These are phyloP conservation scores for Gossypium lobatum DNA, from an alignment of 441 rosid genomes.

Conservation along the genomic window DNA sequence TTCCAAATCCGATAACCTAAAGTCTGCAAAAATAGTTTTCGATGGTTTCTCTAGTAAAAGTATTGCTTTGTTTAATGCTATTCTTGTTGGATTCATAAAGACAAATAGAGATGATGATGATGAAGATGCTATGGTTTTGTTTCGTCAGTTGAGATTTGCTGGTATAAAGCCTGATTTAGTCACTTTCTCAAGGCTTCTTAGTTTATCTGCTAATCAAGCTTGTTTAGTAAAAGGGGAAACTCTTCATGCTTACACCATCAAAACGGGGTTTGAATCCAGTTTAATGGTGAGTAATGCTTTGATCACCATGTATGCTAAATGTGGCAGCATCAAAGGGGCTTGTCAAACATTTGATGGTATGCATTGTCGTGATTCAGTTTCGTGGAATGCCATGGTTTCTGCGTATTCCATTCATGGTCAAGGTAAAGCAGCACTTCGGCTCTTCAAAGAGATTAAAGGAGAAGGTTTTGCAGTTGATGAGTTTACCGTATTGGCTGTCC, in stretches of 20 bases:
- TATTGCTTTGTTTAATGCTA: constrained; percentile 27
- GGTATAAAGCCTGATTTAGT: constrained; percentile 23
- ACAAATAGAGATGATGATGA: constrained; percentile 4
- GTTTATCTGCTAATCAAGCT: constrained; percentile 25
- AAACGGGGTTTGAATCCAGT: constrained; percentile 20
- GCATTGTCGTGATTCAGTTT: constrained; percentile 10
- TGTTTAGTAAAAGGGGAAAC: constrained; percentile 24
- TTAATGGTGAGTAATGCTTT: constrained; percentile 15
- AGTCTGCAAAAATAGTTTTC: constrained; percentile 22
- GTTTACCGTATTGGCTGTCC: constrained; percentile 18
- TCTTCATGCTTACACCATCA: constrained; percentile 26
- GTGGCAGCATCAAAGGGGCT: constrained; percentile 16
- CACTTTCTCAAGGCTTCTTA: constrained; percentile 27
- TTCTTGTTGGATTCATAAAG: constrained; percentile 24
- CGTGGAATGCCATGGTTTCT: constrained; percentile 27
- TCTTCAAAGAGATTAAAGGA: constrained; percentile 19
- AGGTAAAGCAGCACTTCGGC: constrained; percentile 16
- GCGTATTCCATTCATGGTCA: constrained; percentile 24
- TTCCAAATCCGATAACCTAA: constrained; percentile 26
- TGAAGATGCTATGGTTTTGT: constrained; percentile 24
- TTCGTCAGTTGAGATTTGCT: constrained; percentile 19
- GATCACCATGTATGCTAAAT: constrained; percentile 26
- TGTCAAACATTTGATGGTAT: constrained; percentile 16
- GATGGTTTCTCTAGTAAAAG: constrained; percentile 17
- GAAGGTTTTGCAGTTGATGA: constrained; percentile 15